Conservation (phyloP, 805 yeast species). For the Nematodospora valgi region DNA sequence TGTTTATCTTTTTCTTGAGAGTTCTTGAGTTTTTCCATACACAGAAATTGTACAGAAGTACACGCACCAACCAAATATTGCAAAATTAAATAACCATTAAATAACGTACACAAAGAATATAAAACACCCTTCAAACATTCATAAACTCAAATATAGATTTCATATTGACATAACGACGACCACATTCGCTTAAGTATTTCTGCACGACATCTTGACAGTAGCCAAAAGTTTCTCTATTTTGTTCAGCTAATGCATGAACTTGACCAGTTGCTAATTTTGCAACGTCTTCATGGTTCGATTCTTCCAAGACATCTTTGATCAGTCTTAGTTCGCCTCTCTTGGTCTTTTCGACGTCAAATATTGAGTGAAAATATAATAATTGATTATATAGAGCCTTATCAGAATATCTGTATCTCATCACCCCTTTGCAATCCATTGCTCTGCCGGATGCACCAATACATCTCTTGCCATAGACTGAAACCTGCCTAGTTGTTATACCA, state of each 20-base stretch:
- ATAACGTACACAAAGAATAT: no score
- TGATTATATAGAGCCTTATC: slow-evolving; percentile 86
- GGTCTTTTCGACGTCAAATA: slow-evolving; percentile 81
- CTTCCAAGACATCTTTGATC: slow-evolving; percentile 36
- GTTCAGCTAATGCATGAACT: slow-evolving; percentile 72
- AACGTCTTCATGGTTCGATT: slow-evolving; percentile 20
- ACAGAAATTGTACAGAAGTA: not conserved
- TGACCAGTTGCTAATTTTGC: slow-evolving; percentile 45
- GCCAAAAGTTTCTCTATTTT: slow-evolving; percentile 62
- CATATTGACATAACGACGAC: slow-evolving; percentile 87
- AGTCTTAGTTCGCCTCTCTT: slow-evolving; percentile 56
- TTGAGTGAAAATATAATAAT: slow-evolving; percentile 67
- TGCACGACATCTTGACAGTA: slow-evolving; percentile 56
- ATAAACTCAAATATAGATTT: slow-evolving; percentile 69
- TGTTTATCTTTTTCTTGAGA: slow-evolving; percentile 5
- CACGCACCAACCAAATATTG: no score
- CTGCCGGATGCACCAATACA: slow-evolving; percentile 68
- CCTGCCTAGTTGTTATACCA: slow-evolving; percentile 73
- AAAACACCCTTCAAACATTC: no score
- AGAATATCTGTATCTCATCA: slow-evolving; percentile 70
- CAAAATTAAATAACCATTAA: no score
- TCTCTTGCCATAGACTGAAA: slow-evolving; percentile 84
- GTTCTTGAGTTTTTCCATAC: not conserved
- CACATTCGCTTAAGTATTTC: slow-evolving; percentile 75
- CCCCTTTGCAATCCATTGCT: slow-evolving; percentile 70